Evolutionary conservation across 2,329 filamentous ascomycete genomes (phyloP).

Genomic region (Diaporthe longicolla): DNA sequence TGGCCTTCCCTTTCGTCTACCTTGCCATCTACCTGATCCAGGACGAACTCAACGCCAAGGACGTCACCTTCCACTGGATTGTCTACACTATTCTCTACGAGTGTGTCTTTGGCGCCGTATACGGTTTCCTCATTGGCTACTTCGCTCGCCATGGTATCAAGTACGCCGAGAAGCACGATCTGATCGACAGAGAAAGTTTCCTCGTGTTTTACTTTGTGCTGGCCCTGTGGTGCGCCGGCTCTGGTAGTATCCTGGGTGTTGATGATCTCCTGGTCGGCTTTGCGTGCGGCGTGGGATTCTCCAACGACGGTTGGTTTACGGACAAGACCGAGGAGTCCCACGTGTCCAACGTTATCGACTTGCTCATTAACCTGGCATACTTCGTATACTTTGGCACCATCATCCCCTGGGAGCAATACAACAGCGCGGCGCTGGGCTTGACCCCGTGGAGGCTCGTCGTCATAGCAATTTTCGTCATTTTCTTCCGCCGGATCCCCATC

Average conservation of each 20-base stretch:
- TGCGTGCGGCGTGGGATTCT: conserved; percentile 96
- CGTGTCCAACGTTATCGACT: conserved; percentile 98
- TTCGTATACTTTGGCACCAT: conserved; percentile 99
- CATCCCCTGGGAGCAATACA: conserved; percentile 95
- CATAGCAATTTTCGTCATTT: conserved; percentile 91
- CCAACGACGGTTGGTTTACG: conserved; percentile 98
- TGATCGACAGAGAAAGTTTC: conserved; percentile 97
- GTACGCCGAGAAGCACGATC: conserved; percentile 83
- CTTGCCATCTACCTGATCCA: conserved; percentile 90
- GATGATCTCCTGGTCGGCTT: conserved; percentile 97
- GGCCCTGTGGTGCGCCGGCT: conserved; percentile 94
- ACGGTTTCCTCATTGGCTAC: conserved; percentile 90
- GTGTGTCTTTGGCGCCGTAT: conserved; percentile 92
- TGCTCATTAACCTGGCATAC: conserved; percentile 96
- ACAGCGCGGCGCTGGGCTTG: conserved; percentile 79
- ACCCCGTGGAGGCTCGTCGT: conserved; percentile 93
- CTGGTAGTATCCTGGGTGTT: conserved; percentile 89
- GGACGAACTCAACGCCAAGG: conserved; percentile 76
- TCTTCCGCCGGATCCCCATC: conserved; percentile 95
- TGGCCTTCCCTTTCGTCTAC: conserved; percentile 99
- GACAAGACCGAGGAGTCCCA: conserved; percentile 99
- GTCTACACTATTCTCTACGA: conserved; percentile 94
- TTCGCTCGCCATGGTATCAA: conserved; percentile 92
- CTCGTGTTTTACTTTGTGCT: conserved; percentile 99
- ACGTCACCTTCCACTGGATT: conserved; percentile 88